Percentiles rank a stretch among this genome's conserved stretches.
Evolutionary conservation across 169 alveolate genomes (phyloP).

Genomic region (Plasmodium inui): DNA sequence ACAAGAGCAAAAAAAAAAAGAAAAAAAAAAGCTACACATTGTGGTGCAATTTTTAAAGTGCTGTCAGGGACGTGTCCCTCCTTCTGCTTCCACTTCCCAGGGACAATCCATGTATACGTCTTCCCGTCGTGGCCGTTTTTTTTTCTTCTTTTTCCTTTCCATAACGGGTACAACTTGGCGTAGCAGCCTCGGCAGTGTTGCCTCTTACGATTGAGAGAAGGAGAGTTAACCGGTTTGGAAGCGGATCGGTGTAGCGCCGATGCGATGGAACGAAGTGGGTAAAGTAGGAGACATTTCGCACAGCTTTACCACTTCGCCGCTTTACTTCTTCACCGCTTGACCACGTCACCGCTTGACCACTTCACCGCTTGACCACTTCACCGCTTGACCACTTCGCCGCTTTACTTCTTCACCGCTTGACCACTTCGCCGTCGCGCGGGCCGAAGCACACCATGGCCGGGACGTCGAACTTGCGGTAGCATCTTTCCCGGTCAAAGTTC

Average conservation of each 20-base stretch:
- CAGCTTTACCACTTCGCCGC: not conserved
- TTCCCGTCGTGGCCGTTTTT: not conserved
- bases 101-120: not conserved
- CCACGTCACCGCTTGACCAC: too few relatives aligned
- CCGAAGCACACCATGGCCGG: constrained; percentile 25
- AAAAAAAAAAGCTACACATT: not conserved
- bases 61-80: not conserved
- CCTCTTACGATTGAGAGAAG: not conserved
- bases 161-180: not conserved
- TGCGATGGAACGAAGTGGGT: not conserved
- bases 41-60: not conserved
- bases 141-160: not conserved
- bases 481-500: constrained; percentile 14
- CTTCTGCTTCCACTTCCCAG: not conserved
- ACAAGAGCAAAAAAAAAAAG: not conserved
- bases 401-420: not conserved
- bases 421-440: not conserved
- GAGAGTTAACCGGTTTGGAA: not conserved
- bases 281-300: not conserved
- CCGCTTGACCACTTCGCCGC: not conserved
- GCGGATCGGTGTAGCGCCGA: not conserved
- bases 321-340: too few relatives aligned
- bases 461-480: constrained; percentile 40
- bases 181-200: not conserved
- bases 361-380: too few relatives aligned